Base-by-base conservation (phyloP, 2,329 filamentous ascomycete species). In the Orbilia brochopaga region DNA sequence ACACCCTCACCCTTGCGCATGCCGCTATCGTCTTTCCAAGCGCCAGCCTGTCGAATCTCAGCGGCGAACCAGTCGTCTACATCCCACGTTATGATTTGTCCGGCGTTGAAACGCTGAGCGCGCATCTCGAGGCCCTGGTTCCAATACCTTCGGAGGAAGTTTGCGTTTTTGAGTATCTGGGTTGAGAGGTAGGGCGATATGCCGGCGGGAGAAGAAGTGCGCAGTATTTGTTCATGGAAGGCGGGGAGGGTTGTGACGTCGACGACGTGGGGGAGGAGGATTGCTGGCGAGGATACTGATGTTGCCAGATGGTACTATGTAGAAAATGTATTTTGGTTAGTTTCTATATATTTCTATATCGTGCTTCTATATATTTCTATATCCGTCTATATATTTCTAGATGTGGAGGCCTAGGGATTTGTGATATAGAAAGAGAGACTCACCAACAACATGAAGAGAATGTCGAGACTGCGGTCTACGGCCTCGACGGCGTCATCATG, bases 211-310 rank as follows among this genome's bases (percentile, higher is more conserved):
- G 23, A 10, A 21, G 48, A 24, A 5, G 48, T 6, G 10, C 11
- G 24, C 5, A 19, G 24, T 2, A 53, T 53, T 6, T 30, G 23
- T 2, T 53, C 50, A n/a, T n/a, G 23, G 50, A 53, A 53, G 2
- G 50, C 21, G 50, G 50, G 50, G 15, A 53, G 50, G 23, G 24
- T 19, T 7, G 50, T 53, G 50, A 53, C 50, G 23, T 53, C 50
- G 13, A 53, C 21, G 15, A 53, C 50, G 30, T 53, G 17, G 23
- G 50, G 50, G 23, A 53, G 11, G 2, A 53, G 50, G 19, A 53
- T 30, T 15, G 13, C 23, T n/a, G 50, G 50, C 8, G 50, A 53
- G 13, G 21, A 30, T 11, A 35, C 30, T 2, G 50, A 30, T 15
- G 23, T n/a, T 30, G 50, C 50, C 5, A 53, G 10, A 6, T 23